Conservation (phyloP, 2,329 filamentous ascomycete genomes). For the Fusarium agapanthi region DNA sequence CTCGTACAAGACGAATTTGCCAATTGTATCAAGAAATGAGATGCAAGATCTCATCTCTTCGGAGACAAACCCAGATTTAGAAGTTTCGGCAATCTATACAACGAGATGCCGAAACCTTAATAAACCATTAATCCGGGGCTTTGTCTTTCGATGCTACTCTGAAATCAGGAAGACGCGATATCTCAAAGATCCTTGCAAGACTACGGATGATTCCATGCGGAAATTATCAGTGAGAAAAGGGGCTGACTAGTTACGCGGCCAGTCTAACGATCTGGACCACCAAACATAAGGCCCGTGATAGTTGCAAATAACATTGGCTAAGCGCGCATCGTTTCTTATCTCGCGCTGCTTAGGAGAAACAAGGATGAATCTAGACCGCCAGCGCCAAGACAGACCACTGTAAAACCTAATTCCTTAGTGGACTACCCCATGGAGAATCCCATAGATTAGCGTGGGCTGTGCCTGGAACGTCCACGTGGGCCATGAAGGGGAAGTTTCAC, state of each 20-base stretch:
- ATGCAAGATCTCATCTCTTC: no score
- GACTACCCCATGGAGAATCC: neutral
- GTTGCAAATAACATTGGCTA: neutral
- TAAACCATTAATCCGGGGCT: neutral
- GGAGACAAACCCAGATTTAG: neutral
- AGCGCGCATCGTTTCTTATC: neutral
- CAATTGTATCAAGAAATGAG: fast-evolving
- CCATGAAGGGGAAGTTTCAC: neutral
- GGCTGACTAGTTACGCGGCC: neutral
- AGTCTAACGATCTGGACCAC: neutral
- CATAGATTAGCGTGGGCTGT: neutral
- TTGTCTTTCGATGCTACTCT: neutral
- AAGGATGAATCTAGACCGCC: neutral
- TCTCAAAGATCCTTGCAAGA: neutral
- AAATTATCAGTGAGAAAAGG: neutral
- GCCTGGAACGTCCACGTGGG: neutral
- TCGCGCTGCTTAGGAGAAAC: neutral
- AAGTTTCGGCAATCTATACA: neutral
- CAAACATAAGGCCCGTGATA: fast-evolving
- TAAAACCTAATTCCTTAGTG: neutral
- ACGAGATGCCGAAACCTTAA: neutral
- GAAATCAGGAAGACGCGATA: neutral
- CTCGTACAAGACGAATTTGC: neutral
- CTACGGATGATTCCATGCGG: no score
- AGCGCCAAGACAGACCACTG: neutral